Conservation (phyloP, 2,329 filamentous ascomycete genomes). For the Trichoderma sp. region DNA sequence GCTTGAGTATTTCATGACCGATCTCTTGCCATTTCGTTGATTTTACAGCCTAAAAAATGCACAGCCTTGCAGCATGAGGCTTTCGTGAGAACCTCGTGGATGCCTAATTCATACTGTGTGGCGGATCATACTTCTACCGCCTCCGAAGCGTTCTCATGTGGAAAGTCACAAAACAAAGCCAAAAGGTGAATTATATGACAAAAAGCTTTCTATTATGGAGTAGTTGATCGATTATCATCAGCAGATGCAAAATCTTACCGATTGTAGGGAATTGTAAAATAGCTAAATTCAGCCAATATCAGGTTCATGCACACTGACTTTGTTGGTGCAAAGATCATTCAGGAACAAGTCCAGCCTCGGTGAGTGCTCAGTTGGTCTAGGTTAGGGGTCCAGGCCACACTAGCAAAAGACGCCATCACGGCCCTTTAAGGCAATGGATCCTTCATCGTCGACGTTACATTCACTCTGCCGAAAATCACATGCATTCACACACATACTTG, state of each 20-base stretch:
- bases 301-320: not conserved
- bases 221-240: not conserved
- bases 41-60: not conserved
- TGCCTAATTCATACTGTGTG: conserved; percentile 15
- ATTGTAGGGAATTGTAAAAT: not conserved
- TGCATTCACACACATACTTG: not conserved
- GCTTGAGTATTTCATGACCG: not conserved
- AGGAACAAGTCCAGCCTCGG: not conserved
- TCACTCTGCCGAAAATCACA: not conserved
- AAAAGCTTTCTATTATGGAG: not conserved
- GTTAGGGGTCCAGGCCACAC: not conserved
- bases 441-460: not conserved
- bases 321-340: not conserved
- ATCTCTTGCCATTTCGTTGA: not conserved
- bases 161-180: not conserved
- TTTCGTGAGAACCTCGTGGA: not conserved
- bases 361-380: not conserved
- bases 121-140: conserved; percentile 10
- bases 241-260: fast-evolving
- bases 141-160: not conserved
- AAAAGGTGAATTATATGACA: too few relatives aligned
- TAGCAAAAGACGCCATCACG: not conserved
- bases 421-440: not conserved
- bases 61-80: not conserved
- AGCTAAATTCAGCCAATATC: not conserved